Conservation (phyloP, 371 early-diverging fungal genomes). For the Mucor sp. region DNA sequence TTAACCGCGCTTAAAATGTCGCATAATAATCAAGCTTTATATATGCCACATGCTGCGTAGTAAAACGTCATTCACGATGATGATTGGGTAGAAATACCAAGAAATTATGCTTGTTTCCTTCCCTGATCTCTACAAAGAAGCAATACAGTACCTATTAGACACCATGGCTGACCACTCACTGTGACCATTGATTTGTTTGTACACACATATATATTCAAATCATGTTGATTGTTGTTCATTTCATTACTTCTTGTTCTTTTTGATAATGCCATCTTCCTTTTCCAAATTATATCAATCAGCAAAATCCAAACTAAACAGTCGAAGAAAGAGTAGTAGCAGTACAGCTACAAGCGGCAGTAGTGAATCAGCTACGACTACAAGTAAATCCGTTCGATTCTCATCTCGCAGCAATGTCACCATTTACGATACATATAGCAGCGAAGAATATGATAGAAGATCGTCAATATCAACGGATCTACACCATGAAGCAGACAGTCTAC, state of each 20-base stretch:
- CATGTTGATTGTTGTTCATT: background rate
- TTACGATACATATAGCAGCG: constrained; percentile 26
- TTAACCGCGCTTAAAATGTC: background rate
- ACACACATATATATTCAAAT: background rate
- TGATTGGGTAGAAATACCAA: background rate
- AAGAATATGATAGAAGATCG: constrained; percentile 28
- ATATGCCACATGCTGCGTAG: background rate
- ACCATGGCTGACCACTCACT: background rate
- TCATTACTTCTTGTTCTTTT: background rate
- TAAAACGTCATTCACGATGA: background rate
- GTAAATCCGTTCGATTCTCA: constrained; percentile 27
- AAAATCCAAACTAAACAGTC: constrained; percentile 6
- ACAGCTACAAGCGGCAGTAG: background rate
- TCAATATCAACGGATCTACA: background rate
- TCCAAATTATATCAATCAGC: constrained; percentile 21
- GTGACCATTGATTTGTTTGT: background rate
- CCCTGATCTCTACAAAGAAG: background rate
- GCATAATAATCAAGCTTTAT: background rate
- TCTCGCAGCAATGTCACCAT: constrained; percentile 6
- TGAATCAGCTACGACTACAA: background rate
- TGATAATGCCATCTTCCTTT: constrained; percentile 14
- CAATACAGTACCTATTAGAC: background rate
- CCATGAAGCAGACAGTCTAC: constrained; percentile 16
- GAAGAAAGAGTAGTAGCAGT: constrained; percentile 9
- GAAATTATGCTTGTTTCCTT: background rate